A percentile compares a stretch with the other conserved stretches of the same genome.
phyloP scores from a whole-genome alignment of 129 eudicot genomes.

The Lonicera japonica region DNA sequence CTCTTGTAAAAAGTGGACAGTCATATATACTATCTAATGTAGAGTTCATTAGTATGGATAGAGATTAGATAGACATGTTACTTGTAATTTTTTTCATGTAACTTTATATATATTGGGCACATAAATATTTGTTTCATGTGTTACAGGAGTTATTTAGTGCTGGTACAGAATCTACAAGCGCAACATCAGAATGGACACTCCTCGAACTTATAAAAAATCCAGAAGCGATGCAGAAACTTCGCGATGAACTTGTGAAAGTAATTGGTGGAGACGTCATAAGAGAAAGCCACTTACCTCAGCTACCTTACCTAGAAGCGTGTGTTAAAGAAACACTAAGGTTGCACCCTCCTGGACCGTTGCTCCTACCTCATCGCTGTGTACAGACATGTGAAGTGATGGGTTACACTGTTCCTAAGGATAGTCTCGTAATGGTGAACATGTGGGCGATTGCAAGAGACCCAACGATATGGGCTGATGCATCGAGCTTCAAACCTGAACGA shows the following conservation, averaged over 20 bases:
- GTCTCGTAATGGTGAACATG: constrained; percentile 27
- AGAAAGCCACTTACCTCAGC: constrained; percentile 22
- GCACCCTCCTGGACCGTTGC: constrained; percentile 41
- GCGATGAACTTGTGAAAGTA: constrained; percentile 18
- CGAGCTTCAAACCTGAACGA: constrained; percentile 37
- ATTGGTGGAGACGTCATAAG: constrained; percentile 11
- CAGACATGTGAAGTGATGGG: constrained; percentile 29
- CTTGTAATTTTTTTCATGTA: no score
- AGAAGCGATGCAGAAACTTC: constrained; percentile 16
- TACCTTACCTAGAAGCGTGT: constrained; percentile 31
- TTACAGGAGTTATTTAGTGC: constrained; percentile 29
- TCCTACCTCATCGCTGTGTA: constrained; percentile 19
- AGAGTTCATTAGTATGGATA: no score
- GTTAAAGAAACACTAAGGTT: constrained; percentile 35
- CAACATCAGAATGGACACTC: constrained; percentile 27
- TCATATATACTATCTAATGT: no score
- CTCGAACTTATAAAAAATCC: constrained; percentile 26
- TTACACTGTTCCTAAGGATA: constrained; percentile 24
- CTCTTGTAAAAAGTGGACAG: no score
- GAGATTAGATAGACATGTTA: no score
- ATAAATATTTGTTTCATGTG: no score
- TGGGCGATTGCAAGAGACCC: constrained; percentile 43
- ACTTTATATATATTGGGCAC: no score
- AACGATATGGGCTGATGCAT: constrained; percentile 26
- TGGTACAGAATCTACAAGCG: constrained; percentile 22